Percentiles rank a stretch among this genome's conserved stretches.
phyloP scores from a whole-genome alignment of 306 rosid genomes.

The Abrus precatorius region DNA sequence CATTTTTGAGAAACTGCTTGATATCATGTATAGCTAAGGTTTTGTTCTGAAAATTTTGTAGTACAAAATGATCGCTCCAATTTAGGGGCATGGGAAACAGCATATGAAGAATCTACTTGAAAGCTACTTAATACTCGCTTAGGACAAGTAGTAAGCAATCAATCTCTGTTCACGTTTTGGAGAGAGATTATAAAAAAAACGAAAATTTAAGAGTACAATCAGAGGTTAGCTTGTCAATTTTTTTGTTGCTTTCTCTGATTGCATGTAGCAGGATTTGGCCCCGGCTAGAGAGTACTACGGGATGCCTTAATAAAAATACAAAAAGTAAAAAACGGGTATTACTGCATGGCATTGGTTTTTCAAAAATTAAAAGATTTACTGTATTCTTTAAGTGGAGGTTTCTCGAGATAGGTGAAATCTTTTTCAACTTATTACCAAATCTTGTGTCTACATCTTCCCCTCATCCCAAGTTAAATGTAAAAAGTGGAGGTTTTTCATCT shows the following conservation, averaged over 20 bases:
- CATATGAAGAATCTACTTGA: conserved; percentile 39
- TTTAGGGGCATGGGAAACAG: conserved; percentile 31
- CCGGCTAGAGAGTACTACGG: conserved; percentile 9
- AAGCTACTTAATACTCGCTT: conserved; percentile 33
- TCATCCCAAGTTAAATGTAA: not conserved
- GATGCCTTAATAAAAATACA: conserved; percentile 36
- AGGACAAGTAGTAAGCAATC: conserved; percentile 17
- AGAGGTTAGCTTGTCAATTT: conserved; percentile 43
- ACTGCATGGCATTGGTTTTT: conserved; percentile 13
- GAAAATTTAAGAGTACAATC: conserved; percentile 6
- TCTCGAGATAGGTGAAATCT: conserved; percentile 12
- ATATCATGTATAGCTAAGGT: not conserved
- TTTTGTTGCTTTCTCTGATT: conserved; percentile 45
- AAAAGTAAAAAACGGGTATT: not conserved
- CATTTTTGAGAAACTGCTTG: not conserved
- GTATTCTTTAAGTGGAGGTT: conserved; percentile 14
- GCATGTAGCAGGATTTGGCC: conserved; percentile 42
- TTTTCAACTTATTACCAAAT: conserved; percentile 20
- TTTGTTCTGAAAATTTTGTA: not conserved
- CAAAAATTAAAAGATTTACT: not conserved
- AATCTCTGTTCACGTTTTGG: conserved; percentile 38
- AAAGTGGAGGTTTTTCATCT: not conserved
- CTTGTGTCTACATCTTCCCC: not conserved
- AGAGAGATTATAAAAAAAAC: not conserved
- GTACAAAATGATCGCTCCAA: conserved; percentile 9